Evolutionary conservation across 345 rosid genomes (phyloP), one percentile per base, ranked within the genome.

Genomic region (Erysimum cheiranthoides): DNA sequence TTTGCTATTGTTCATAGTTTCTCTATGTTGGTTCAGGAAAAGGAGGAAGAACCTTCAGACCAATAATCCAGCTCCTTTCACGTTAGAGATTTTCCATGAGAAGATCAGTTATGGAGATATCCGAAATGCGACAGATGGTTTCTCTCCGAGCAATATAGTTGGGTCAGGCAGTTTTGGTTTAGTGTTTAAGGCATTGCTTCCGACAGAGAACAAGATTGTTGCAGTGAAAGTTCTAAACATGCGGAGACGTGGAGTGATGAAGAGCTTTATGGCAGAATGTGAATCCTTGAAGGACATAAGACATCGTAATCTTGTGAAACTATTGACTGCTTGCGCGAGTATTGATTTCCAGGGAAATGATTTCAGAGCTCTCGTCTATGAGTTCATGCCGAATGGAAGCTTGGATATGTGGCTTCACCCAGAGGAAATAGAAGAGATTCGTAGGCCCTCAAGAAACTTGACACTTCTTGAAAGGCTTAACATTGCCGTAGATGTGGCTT

Each of bases 231-330:
- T 82, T 27, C 51, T 85, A 8, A 49, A 83, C 57, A 46, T 85
- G 52, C 73, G 58, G 32, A 74, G 52, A 58, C 68, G 16, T 39
- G 84, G 82, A 68, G 87, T 83, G 8, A 60, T 68, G 5, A 81
- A 70, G 70, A 84, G 89, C 62, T 86, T 82, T 61, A 40, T 63
- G 21, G 79, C 82, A 8, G 89, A 86, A 65, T 86, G 87, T 36
- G 50, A 80, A 45, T 79, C 82, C 0, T 68, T 82, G 17, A 78
- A 79, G 28, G 66, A 6, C 10, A 63, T 77, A 2, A 78, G 82
- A 45, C 90, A 85, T 32, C 73, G 88, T 28, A 87, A 85, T 67
- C 82, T 87, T 35, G 69, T 85, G 36, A 87, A 82, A 62, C 40
- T 85, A 0, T 30, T 85, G 12, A 80, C 85, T 9, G 81, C 78